Conservation (phyloP, 2,329 filamentous ascomycete species). For the Elsinoe australis region DNA sequence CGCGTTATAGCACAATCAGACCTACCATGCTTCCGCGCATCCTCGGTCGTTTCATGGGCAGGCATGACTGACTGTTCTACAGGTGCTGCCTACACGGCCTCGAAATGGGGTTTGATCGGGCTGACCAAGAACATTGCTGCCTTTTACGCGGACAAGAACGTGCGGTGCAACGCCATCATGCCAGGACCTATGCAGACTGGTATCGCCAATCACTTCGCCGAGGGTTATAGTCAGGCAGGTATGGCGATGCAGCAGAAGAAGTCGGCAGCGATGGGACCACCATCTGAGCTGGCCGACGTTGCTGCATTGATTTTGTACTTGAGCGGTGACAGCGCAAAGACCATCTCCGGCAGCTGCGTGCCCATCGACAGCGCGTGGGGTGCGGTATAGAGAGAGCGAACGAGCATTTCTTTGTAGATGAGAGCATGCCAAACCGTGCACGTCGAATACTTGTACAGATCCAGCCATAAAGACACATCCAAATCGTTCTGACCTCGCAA, state of each 20-base stretch:
- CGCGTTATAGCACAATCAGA: too few species aligned
- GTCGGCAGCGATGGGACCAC: conserved; percentile 18
- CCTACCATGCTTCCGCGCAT: background rate
- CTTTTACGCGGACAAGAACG: conserved; percentile 48
- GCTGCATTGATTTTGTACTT: conserved; percentile 31
- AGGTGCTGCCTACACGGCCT: conserved; percentile 47
- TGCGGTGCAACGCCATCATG: conserved; percentile 46
- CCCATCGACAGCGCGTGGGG: conserved; percentile 16
- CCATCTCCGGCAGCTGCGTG: conserved; percentile 29
- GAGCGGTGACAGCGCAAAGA: conserved; percentile 28
- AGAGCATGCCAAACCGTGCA: too few species aligned
- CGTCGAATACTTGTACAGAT: background rate
- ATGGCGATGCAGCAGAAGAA: conserved; percentile 23
- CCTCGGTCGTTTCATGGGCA: background rate
- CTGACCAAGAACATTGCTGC: conserved; percentile 52
- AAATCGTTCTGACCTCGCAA: background rate
- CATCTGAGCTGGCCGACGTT: conserved; percentile 26
- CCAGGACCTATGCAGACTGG: conserved; percentile 51
- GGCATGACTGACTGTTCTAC: conserved; percentile 15
- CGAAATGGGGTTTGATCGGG: conserved; percentile 49
- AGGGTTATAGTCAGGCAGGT: conserved; percentile 28
- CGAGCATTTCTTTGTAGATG: too few species aligned
- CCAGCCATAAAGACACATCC: background rate
- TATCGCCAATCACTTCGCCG: conserved; percentile 40
- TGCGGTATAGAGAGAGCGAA: background rate